Evolutionary conservation across 352 stramenopile genomes (phyloP).

Genomic region (Phytophthora rubi): DNA sequence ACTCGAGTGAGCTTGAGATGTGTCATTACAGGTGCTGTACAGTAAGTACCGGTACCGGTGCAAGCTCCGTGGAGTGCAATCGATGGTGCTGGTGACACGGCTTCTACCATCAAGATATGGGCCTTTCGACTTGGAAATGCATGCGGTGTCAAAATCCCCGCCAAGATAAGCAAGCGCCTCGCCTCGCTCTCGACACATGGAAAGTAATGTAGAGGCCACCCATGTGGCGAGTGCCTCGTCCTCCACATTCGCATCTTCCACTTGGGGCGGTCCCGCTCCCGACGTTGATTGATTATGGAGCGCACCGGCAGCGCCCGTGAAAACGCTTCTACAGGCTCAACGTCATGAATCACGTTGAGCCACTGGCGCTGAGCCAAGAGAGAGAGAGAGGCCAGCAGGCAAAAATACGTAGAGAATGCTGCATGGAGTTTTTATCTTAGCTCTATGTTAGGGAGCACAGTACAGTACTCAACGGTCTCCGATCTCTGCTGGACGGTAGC

Average conservation of each 20-base stretch:
- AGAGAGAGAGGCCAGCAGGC: not conserved
- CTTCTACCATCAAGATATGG: constrained; percentile 31
- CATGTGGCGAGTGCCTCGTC: constrained; percentile 10
- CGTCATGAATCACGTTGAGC: not conserved
- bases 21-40: not conserved
- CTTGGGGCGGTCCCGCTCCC: not conserved
- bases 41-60: not conserved
- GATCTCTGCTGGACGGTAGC: not conserved
- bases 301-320: not conserved
- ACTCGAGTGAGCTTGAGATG: constrained; percentile 3
- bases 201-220: constrained; percentile 20
- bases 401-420: not conserved
- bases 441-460: not conserved
- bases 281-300: constrained; percentile 23
- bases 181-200: constrained; percentile 24
- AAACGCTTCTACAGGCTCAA: constrained; percentile 30
- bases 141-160: not conserved
- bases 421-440: not conserved
- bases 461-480: not conserved
- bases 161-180: constrained; percentile 23
- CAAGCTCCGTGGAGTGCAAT: not conserved
- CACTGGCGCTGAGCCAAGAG: constrained; percentile 13
- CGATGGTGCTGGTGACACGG: constrained; percentile 8
- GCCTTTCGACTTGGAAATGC: not conserved
- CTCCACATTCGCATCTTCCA: constrained; percentile 17